phyloP scores from a whole-genome alignment of 2,329 filamentous ascomycete genomes.

The Epichloe scottii region DNA sequence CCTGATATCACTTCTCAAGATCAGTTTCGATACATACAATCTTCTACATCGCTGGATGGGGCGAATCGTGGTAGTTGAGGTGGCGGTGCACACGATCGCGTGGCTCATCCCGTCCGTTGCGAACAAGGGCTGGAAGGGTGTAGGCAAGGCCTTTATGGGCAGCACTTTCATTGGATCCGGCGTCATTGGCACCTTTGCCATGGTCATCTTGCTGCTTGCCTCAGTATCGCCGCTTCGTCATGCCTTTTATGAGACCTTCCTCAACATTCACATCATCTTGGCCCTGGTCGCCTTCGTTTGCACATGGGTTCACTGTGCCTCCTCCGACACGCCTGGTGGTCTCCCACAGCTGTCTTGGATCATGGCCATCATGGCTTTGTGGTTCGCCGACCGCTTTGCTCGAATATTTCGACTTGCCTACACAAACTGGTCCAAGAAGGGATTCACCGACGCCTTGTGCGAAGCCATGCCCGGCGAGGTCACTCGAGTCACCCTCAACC shows the following conservation, averaged over 20 bases:
- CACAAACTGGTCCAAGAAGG: conserved; percentile 48
- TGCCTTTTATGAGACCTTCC: conserved; percentile 94
- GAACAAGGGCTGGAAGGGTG: conserved; percentile 48
- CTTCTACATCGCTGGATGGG: conserved; percentile 60
- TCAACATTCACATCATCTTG: conserved; percentile 71
- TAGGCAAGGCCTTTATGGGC: conserved; percentile 39
- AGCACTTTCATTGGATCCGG: conserved; percentile 56
- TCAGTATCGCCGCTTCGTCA: conserved; percentile 74
- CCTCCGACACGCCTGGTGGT: conserved; percentile 43
- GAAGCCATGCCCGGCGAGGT: conserved; percentile 59
- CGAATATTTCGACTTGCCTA: conserved; percentile 53
- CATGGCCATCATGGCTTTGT: conserved; percentile 61
- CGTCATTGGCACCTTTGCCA: conserved; percentile 44
- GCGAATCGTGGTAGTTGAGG: conserved; percentile 57
- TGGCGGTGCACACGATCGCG: conserved; percentile 54
- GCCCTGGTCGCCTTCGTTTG: conserved; percentile 55
- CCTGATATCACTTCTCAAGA: conserved; percentile 64
- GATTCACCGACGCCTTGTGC: conserved; percentile 52
- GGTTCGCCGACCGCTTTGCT: conserved; percentile 56
- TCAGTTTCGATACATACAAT: conserved; percentile 96
- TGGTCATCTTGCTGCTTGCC: conserved; percentile 54
- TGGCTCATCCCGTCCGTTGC: conserved; percentile 64
- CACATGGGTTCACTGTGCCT: conserved; percentile 66
- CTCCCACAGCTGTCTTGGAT: conserved; percentile 66
- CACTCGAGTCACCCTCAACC: conserved; percentile 55